A percentile compares a stretch with the other conserved stretches of the same genome.
Conservation (phyloP, 2,329 filamentous ascomycete species). For the Colletotrichum sp. region DNA sequence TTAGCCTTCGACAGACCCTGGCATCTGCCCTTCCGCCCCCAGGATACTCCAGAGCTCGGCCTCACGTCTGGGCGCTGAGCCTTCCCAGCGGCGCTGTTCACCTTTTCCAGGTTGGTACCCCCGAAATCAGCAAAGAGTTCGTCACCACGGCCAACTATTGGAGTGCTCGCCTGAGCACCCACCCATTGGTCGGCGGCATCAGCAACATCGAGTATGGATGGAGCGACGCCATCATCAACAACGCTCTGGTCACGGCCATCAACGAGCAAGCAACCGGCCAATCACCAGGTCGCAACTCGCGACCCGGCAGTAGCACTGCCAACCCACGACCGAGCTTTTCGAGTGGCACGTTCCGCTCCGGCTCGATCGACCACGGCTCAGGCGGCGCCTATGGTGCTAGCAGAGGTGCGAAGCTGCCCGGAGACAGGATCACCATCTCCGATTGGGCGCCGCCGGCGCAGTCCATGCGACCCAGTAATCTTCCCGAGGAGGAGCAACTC, state of each 20-base stretch:
- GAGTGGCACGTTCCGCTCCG: slow-evolving; percentile 56
- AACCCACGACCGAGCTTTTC: slow-evolving; percentile 48
- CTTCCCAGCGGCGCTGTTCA: slow-evolving; percentile 93
- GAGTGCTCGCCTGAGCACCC: slow-evolving; percentile 92
- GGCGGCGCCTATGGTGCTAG: slow-evolving; percentile 39
- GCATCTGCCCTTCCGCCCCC: slow-evolving; percentile 89
- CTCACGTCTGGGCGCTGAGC: slow-evolving; percentile 93
- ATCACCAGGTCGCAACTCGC: slow-evolving; percentile 39
- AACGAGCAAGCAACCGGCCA: slow-evolving; percentile 46
- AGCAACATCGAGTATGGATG: slow-evolving; percentile 98
- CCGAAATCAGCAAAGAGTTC: slow-evolving; percentile 94
- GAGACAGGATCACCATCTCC: slow-evolving; percentile 81
- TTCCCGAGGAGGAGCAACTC: slow-evolving; percentile 83
- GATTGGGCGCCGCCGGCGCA: slow-evolving; percentile 92
- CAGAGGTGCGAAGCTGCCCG: slow-evolving; percentile 68
- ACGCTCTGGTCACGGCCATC: slow-evolving; percentile 56
- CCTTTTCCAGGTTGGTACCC: slow-evolving; percentile 96
- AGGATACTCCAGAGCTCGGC: slow-evolving; percentile 88
- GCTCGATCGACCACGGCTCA: slow-evolving; percentile 65
- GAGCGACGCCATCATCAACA: slow-evolving; percentile 82
- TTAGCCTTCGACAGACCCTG: slow-evolving; percentile 88
- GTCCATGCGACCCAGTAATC: slow-evolving; percentile 83
- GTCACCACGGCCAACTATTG: slow-evolving; percentile 96
- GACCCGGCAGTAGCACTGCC: slow-evolving; percentile 57
- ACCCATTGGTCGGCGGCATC: slow-evolving; percentile 89